Evolutionary conservation across 176 grass and related monocot genomes (phyloP).

Genomic region (Luzula sylvatica): DNA sequence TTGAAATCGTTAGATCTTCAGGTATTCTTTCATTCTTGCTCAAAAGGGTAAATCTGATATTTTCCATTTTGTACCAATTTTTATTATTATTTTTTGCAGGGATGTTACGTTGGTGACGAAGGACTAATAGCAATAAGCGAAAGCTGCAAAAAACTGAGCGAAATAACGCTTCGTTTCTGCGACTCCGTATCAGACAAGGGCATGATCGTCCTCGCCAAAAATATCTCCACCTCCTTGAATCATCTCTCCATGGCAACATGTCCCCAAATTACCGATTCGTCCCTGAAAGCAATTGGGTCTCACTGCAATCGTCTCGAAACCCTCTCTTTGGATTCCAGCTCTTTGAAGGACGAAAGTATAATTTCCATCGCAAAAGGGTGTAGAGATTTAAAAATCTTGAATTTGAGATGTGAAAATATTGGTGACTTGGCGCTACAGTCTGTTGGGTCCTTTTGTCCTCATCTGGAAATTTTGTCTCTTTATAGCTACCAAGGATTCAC

Average conservation of each 20-base stretch:
- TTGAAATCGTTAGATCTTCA: slow-evolving; percentile 75
- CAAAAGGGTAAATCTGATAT: too few relatives aligned
- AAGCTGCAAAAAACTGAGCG: slow-evolving; percentile 55
- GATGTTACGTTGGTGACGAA: slow-evolving; percentile 80
- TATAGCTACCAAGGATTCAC: slow-evolving; percentile 79
- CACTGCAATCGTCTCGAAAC: slow-evolving; percentile 50
- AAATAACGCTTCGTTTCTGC: slow-evolving; percentile 52
- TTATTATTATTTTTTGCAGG: slow-evolving; percentile 29
- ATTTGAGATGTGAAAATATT: slow-evolving; percentile 56
- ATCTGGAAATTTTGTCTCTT: slow-evolving; percentile 58
- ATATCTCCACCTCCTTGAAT: slow-evolving; percentile 39
- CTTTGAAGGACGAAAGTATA: slow-evolving; percentile 44
- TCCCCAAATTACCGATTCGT: slow-evolving; percentile 65
- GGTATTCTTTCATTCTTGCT: slow-evolving; percentile 34
- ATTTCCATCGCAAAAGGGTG: slow-evolving; percentile 67
- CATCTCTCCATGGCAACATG: slow-evolving; percentile 47
- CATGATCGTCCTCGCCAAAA: slow-evolving; percentile 56
- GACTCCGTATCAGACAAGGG: slow-evolving; percentile 65
- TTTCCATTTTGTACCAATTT: not conserved
- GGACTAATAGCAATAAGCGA: slow-evolving; percentile 68
- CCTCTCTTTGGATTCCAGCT: slow-evolving; percentile 53
- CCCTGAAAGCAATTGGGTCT: slow-evolving; percentile 64
- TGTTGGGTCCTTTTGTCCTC: slow-evolving; percentile 63
- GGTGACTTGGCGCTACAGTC: slow-evolving; percentile 61
- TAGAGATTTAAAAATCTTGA: slow-evolving; percentile 51